A percentile compares a stretch with the other conserved stretches of the same genome.
These are phyloP conservation scores for Euryodendron excelsum DNA, from an alignment of 148 eudicot genomes.

Conservation along the genomic window DNA sequence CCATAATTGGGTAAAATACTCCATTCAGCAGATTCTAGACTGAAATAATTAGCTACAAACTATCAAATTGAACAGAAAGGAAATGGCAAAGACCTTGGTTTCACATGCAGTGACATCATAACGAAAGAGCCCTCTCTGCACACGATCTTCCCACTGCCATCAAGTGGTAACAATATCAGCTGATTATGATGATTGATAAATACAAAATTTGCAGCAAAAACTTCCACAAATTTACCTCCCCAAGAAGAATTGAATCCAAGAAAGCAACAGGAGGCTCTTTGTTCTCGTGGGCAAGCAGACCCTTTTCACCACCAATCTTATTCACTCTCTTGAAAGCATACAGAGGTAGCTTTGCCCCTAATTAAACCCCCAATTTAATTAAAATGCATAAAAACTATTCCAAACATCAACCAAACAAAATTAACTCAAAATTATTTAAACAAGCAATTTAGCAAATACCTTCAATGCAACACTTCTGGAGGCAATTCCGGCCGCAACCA, in stretches of 20 bases:
- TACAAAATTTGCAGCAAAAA: background rate
- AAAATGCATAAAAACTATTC: no score
- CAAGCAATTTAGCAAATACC: constrained; percentile 38
- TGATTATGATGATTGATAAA: background rate
- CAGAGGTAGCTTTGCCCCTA: constrained; percentile 75
- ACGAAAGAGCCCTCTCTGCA: constrained; percentile 90
- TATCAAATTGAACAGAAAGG: background rate
- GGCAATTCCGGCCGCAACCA: constrained; percentile 93
- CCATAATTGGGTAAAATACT: background rate
- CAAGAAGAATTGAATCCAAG: constrained; percentile 85
- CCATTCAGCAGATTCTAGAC: background rate
- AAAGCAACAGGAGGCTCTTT: constrained; percentile 71
- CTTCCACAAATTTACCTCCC: constrained; percentile 58
- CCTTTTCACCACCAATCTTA: constrained; percentile 42
- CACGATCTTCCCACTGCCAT: constrained; percentile 89
- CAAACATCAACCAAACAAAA: no score
- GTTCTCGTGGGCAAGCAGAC: constrained; percentile 29
- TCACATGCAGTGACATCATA: constrained; percentile 97
- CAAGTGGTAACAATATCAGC: constrained; percentile 16
- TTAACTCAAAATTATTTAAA: no score
- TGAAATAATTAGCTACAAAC: background rate
- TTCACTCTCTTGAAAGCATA: constrained; percentile 62
- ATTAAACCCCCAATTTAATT: background rate
- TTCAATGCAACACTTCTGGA: constrained; percentile 75
- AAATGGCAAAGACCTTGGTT: constrained; percentile 65